phyloP scores from a whole-genome alignment of 176 grass and related monocot genomes.

The Cymbopogon citratus region DNA sequence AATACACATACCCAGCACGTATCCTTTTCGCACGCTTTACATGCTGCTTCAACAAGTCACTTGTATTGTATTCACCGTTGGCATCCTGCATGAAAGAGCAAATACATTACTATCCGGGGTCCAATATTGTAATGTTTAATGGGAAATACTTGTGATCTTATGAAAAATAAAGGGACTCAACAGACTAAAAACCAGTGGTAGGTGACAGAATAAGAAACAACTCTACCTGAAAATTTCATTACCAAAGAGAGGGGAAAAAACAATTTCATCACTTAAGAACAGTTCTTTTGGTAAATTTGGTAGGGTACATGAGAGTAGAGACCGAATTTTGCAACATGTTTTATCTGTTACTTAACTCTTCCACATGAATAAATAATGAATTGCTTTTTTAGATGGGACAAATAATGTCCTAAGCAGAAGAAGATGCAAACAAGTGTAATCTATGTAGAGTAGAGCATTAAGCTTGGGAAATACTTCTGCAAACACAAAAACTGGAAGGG shows the following conservation, averaged over 20 bases:
- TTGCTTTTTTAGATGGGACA: background rate
- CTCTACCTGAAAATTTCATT: background rate
- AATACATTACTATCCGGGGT: background rate
- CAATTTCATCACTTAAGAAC: background rate
- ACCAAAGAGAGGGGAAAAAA: background rate
- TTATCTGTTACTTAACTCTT: background rate
- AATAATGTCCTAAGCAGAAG: background rate
- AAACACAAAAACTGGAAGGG: constrained; percentile 1
- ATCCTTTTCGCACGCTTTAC: constrained; percentile 55
- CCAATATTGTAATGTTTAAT: background rate
- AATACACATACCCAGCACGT: constrained; percentile 36
- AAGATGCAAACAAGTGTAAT: background rate
- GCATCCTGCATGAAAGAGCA: constrained; percentile 43
- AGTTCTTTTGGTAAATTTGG: background rate
- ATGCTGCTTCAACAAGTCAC: constrained; percentile 51
- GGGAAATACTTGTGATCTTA: background rate
- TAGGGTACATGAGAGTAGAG: constrained; percentile 6
- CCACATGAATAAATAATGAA: background rate
- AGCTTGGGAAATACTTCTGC: background rate
- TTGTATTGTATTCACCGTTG: constrained; percentile 34
- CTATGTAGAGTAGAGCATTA: background rate
- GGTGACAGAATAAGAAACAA: background rate
- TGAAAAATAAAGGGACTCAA: background rate
- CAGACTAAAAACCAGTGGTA: background rate
- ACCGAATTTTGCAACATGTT: background rate